Percentiles rank a stretch among this genome's conserved stretches.
phyloP scores from a whole-genome alignment of 208 protist genomes.

The Leishmania mexicana region DNA sequence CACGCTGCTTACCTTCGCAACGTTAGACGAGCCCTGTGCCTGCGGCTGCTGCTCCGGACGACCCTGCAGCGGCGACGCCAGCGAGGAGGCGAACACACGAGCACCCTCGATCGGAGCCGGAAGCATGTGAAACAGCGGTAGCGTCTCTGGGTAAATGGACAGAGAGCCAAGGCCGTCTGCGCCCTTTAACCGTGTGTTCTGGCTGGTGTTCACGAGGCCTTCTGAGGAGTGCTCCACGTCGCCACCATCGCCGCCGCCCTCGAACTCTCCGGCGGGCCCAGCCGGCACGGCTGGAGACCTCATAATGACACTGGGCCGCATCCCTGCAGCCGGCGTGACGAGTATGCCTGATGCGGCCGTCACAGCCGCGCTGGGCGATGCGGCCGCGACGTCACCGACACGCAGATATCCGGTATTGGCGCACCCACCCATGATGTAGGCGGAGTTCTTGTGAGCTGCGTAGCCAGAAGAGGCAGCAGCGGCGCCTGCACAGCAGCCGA shows the following conservation, averaged over 20 bases:
- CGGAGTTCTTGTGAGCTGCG: background rate
- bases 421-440: conserved; percentile 1
- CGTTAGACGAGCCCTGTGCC: background rate
- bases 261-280: background rate
- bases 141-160: background rate
- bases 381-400: background rate
- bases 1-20: background rate
- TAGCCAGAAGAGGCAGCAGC: background rate
- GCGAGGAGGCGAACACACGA: background rate
- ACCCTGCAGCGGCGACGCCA: background rate
- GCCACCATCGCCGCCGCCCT: background rate
- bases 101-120: background rate
- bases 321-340: background rate
- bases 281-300: background rate
- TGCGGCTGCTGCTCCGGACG: background rate
- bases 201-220: conserved; percentile 2
- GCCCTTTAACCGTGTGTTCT: background rate
- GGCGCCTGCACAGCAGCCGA: background rate
- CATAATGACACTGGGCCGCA: background rate
- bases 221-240: background rate
- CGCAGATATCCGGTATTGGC: background rate
- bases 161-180: background rate
- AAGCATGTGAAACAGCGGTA: background rate
- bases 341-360: background rate
- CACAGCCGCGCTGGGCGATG: background rate